Conservation (phyloP, 768 basidiomycete species). For the Lactarius sanguifluus region DNA sequence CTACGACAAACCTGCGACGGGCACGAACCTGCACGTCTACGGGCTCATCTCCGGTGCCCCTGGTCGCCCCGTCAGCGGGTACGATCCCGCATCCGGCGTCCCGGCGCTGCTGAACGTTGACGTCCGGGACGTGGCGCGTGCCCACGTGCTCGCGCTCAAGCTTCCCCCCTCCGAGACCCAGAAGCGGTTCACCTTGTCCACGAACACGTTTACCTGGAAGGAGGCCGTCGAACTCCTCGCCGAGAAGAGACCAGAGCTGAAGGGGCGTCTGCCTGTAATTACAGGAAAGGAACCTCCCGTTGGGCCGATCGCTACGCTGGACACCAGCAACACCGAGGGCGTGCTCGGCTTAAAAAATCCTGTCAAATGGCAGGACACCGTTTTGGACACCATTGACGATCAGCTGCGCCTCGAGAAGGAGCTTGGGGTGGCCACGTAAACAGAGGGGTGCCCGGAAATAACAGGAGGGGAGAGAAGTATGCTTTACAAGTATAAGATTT, state of each 20-base stretch:
- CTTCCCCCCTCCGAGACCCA: background rate
- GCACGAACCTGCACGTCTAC: conserved; percentile 34
- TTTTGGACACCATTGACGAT: conserved; percentile 28
- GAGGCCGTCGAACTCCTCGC: conserved; percentile 33
- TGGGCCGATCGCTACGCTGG: background rate
- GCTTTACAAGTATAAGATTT: background rate
- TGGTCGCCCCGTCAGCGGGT: conserved; percentile 24
- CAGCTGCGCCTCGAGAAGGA: conserved; percentile 22
- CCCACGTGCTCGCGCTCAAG: conserved; percentile 35
- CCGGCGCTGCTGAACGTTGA: conserved; percentile 33
- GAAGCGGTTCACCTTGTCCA: conserved; percentile 33
- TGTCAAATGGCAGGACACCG: conserved; percentile 24
- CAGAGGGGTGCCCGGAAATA: background rate
- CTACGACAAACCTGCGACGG: conserved; percentile 21
- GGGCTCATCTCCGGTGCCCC: conserved; percentile 30
- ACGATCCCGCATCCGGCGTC: conserved; percentile 17
- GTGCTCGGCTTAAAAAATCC: conserved; percentile 21
- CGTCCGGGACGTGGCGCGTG: conserved; percentile 37
- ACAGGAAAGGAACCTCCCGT: conserved; percentile 13
- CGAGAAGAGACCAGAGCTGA: conserved; percentile 31
- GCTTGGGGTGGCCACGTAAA: conserved; percentile 2
- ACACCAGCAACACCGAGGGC: conserved; percentile 11
- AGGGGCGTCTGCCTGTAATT: conserved; percentile 29
- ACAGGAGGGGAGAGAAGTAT: no score
- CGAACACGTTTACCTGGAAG: conserved; percentile 33